Conservation (phyloP, 2,329 filamentous ascomycete species). For the Aspergillus phoenicis region DNA sequence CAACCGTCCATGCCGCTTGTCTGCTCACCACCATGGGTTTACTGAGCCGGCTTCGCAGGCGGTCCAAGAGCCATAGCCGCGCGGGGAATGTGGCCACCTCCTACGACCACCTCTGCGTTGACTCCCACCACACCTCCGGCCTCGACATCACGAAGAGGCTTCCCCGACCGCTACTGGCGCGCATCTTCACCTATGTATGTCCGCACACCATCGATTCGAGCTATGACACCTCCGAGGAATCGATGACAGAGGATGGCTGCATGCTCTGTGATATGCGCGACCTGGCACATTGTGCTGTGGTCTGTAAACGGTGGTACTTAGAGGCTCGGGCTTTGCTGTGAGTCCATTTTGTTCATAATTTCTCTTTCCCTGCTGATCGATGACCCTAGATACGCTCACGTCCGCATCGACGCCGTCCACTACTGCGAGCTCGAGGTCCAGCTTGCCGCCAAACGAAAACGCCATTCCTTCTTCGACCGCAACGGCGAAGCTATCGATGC, state of each 20-base stretch:
- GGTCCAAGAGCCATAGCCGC: conserved; percentile 32
- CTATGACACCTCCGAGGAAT: conserved; percentile 82
- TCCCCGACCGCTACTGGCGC: conserved; percentile 68
- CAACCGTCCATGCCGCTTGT: conserved; percentile 8
- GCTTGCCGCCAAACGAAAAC: conserved; percentile 76
- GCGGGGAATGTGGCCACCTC: conserved; percentile 28
- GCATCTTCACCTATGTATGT: conserved; percentile 80
- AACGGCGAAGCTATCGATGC: conserved; percentile 81
- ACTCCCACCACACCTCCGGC: conserved; percentile 21
- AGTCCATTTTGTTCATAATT: conserved; percentile 38
- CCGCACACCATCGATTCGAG: conserved; percentile 76
- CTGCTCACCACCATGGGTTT: conserved; percentile 32
- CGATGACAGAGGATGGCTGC: conserved; percentile 75
- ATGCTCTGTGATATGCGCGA: conserved; percentile 94
- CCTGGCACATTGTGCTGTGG: conserved; percentile 75
- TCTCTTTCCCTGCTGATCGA: conserved; percentile 6
- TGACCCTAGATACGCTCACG: conserved; percentile 71
- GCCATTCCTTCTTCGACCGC: conserved; percentile 70
- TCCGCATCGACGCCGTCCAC: conserved; percentile 91
- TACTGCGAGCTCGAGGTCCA: conserved; percentile 87
- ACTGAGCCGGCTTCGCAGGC: conserved; percentile 33
- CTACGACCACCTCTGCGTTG: conserved; percentile 25
- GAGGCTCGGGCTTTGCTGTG: conserved; percentile 65
- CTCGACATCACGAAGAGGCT: conserved; percentile 55
- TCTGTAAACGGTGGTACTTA: conserved; percentile 71